Evolutionary conservation across 768 basidiomycete species (phyloP).

Genomic region (Macrolepiota albuminosa): DNA sequence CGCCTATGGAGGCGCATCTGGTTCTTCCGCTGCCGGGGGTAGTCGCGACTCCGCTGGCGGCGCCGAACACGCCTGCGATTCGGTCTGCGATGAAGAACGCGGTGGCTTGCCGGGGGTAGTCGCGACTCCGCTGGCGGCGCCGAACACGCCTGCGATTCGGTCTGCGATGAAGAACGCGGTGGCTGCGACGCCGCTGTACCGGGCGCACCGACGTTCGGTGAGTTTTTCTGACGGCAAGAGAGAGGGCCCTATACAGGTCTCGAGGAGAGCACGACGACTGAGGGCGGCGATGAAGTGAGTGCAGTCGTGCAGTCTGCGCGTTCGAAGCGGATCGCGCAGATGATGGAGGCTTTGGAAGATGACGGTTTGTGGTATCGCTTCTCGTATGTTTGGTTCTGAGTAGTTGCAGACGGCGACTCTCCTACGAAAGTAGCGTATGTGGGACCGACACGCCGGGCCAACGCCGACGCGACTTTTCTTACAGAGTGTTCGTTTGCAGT

Average conservation of each 20-base stretch:
- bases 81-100: constrained; percentile 41
- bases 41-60: constrained; percentile 20
- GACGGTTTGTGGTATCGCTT: constrained; percentile 42
- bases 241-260: constrained; percentile 81
- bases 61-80: constrained; percentile 30
- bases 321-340: constrained; percentile 76
- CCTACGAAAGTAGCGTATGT: constrained; percentile 50
- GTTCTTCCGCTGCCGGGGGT: constrained; percentile 1
- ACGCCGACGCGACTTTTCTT: constrained; percentile 57
- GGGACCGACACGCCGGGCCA: not conserved
- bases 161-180: constrained; percentile 39
- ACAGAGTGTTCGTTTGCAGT: constrained; percentile 97
- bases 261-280: constrained; percentile 31
- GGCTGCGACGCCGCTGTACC: constrained; percentile 55
- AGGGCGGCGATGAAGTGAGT: constrained; percentile 24
- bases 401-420: constrained; percentile 27
- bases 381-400: not conserved
- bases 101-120: constrained; percentile 16
- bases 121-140: constrained; percentile 21
- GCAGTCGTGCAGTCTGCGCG: constrained; percentile 54
- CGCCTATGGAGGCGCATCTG: constrained; percentile 5
- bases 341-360: constrained; percentile 71
- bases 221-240: constrained; percentile 95
- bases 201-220: constrained; percentile 72
- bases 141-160: constrained; percentile 34